phyloP scores from a whole-genome alignment of 257 asterid species.

The Solanum bulbocastanum region DNA sequence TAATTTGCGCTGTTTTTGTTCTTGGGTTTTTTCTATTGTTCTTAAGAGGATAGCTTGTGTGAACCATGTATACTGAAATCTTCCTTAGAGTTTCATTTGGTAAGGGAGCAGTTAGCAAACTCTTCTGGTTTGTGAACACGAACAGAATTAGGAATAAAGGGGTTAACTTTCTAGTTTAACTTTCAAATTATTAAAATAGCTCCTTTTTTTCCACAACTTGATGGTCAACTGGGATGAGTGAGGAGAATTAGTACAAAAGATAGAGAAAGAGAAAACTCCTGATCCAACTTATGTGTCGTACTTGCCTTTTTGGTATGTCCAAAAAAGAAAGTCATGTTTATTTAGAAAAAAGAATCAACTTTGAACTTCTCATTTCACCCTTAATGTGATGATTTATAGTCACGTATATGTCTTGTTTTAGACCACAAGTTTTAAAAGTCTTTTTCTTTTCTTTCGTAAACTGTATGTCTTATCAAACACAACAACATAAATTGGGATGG shows the following conservation, averaged over 20 bases:
- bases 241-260: neutral
- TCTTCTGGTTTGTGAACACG: neutral
- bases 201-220: neutral
- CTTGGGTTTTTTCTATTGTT: neutral
- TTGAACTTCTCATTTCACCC: neutral
- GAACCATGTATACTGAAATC: neutral
- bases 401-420: neutral
- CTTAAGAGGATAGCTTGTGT: neutral
- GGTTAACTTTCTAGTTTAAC: neutral
- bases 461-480: neutral
- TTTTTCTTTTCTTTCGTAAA: neutral
- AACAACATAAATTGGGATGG: neutral
- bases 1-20: neutral
- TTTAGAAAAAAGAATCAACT: neutral
- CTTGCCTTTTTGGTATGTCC: neutral
- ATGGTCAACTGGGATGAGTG: neutral
- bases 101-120: neutral
- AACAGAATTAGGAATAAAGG: neutral
- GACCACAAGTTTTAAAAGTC: neutral
- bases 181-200: neutral
- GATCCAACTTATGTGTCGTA: neutral
- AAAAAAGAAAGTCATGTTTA: neutral
- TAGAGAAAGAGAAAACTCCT: neutral
- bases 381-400: neutral
- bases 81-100: neutral